A percentile compares a stretch with the other conserved stretches of the same genome.
phyloP scores from a whole-genome alignment of 202 grass and related monocot species.

The Alloteropsis angusta region DNA sequence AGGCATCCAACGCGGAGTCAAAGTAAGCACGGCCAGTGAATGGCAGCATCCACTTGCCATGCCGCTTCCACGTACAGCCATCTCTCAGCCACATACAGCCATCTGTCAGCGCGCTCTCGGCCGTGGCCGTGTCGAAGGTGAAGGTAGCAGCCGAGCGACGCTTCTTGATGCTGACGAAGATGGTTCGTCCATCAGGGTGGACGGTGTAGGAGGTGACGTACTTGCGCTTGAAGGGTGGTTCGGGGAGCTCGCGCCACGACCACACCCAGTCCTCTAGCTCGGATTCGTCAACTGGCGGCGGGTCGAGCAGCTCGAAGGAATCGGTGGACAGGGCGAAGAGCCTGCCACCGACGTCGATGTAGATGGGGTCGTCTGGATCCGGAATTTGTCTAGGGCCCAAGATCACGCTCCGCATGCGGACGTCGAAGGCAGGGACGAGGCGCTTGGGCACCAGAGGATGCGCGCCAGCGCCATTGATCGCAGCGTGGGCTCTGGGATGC shows the following conservation, averaged over 20 bases:
- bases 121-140: neutral
- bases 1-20: neutral
- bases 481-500: neutral
- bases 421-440: neutral
- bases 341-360: neutral
- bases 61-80: neutral
- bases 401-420: neutral
- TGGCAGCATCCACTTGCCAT: neutral
- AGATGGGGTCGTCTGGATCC: neutral
- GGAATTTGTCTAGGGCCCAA: neutral
- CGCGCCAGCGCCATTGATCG: neutral
- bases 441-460: neutral
- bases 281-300: neutral
- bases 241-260: neutral
- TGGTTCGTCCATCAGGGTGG: neutral
- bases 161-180: neutral
- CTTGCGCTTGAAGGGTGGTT: neutral
- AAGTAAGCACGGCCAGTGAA: neutral
- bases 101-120: neutral
- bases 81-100: neutral
- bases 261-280: neutral
- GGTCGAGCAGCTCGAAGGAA: neutral
- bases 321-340: neutral
- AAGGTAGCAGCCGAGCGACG: neutral
- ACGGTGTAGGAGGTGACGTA: neutral